Conservation (phyloP, 2,329 filamentous ascomycete genomes). For the Fusarium decemcellulare region DNA sequence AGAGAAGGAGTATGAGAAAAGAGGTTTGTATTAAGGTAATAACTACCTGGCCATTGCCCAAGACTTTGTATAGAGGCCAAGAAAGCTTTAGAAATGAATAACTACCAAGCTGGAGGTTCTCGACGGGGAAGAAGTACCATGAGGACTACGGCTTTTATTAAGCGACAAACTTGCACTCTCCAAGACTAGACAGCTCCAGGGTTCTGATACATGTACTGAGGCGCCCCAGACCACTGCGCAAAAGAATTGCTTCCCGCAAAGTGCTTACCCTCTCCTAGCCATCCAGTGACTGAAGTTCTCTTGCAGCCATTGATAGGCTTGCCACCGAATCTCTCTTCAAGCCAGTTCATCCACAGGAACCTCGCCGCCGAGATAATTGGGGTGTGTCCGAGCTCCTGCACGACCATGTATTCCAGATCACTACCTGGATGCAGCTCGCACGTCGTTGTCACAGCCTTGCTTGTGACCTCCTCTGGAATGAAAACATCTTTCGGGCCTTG, state of each 20-base stretch:
- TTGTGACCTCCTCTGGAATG: neutral
- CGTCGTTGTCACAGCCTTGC: neutral
- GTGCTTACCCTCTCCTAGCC: slow-evolving; percentile 1
- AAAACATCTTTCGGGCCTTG: slow-evolving; percentile 6
- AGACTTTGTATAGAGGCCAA: no score
- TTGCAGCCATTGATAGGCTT: neutral
- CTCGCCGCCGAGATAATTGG: neutral
- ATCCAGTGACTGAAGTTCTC: neutral
- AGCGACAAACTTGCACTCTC: no score
- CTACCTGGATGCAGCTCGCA: rapidly evolving
- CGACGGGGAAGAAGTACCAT: no score
- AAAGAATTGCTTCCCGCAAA: slow-evolving; percentile 16
- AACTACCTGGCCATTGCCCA: no score
- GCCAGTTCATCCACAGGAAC: slow-evolving; percentile 15
- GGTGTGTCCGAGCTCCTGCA: slow-evolving; percentile 4
- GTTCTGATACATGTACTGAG: slow-evolving; percentile 24
- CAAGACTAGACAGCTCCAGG: slow-evolving; percentile 4
- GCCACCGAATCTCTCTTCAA: neutral
- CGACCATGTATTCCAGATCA: slow-evolving; percentile 2
- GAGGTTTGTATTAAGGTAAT: no score
- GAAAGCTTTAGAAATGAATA: no score
- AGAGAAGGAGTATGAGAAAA: no score
- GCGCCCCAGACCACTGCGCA: slow-evolving; percentile 14
- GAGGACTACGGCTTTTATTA: no score
- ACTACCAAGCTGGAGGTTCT: no score